These are phyloP conservation scores for Neurospora sp. DNA, from an alignment of 495 filamentous ascomycete genomes.

Conservation along the genomic window DNA sequence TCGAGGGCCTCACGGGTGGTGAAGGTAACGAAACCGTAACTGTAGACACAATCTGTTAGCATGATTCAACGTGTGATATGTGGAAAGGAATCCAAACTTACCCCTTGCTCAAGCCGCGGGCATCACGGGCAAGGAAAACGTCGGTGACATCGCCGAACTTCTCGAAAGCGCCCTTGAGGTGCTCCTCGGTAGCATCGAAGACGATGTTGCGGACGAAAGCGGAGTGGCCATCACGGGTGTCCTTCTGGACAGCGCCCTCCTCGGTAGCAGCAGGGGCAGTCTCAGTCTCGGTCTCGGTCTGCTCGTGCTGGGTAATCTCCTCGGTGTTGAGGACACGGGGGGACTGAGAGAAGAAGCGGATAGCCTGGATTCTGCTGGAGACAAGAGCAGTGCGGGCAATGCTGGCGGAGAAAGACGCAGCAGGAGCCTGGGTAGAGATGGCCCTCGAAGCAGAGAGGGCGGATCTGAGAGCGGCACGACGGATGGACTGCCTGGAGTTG, in stretches of 20 bases:
- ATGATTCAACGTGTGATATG: not conserved
- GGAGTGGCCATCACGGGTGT: conserved; percentile 3
- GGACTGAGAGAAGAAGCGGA: conserved; percentile 25
- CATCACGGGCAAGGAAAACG: conserved; percentile 53
- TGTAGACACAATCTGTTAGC: conserved; percentile 23
- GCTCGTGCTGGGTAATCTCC: not conserved
- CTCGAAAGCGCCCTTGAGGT: conserved; percentile 56
- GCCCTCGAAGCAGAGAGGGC: conserved; percentile 39
- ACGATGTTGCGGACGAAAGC: conserved; percentile 80
- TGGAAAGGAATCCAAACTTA: conserved; percentile 33
- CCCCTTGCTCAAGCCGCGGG: conserved; percentile 79
- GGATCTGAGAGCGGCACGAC: conserved; percentile 48
- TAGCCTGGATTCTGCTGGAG: conserved; percentile 12
- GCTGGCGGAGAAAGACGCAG: conserved; percentile 20
- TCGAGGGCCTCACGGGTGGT: conserved; percentile 42
- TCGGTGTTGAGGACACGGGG: conserved; percentile 3
- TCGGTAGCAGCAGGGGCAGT: not conserved
- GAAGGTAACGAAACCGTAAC: conserved; percentile 74
- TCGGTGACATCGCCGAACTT: conserved; percentile 53
- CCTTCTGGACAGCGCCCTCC: not conserved
- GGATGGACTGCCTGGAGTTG: conserved; percentile 41
- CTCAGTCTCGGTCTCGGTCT: not conserved
- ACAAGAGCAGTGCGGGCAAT: conserved; percentile 13
- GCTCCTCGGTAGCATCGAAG: conserved; percentile 68
- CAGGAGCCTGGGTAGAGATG: conserved; percentile 31